Evolutionary conservation across 257 asterid species (phyloP).

Genomic region (Solanum chmielewskii): DNA sequence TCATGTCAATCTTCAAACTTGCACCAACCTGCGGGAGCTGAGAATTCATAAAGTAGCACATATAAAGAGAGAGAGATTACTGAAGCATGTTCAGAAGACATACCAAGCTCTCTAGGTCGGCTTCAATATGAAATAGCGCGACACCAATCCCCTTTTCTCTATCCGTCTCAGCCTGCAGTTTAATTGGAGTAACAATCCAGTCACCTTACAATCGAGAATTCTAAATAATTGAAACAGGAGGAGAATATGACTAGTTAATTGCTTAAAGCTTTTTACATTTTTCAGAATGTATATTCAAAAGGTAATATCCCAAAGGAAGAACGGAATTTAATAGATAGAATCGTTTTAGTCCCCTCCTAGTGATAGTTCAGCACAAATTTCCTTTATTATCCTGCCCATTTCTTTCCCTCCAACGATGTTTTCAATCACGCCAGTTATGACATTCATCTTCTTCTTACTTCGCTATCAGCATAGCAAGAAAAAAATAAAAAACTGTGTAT

Average conservation of each 20-base stretch:
- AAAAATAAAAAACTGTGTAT: background rate
- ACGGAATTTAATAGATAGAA: background rate
- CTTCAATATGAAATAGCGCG: conserved; percentile 68
- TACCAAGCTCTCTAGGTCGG: conserved; percentile 72
- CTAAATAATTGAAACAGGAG: background rate
- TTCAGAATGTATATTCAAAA: too few relatives aligned
- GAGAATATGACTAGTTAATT: background rate
- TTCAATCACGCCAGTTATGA: background rate
- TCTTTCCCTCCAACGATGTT: background rate
- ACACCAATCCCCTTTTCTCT: conserved; percentile 68
- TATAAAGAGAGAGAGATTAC: background rate
- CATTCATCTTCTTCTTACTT: background rate
- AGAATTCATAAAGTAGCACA: background rate
- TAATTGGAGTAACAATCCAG: background rate
- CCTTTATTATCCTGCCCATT: background rate
- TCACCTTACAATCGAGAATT: background rate
- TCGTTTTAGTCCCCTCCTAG: background rate
- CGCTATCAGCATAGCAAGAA: background rate
- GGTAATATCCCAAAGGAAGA: background rate
- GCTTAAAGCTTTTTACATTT: background rate
- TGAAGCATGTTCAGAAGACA: background rate
- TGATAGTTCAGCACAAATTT: background rate
- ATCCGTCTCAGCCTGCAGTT: conserved; percentile 70
- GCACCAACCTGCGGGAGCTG: conserved; percentile 34
- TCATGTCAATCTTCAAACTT: conserved; percentile 57